A percentile compares a stretch with the other conserved stretches of the same genome.
Conservation (phyloP, 441 rosid species). For the Adansonia gregorii region DNA sequence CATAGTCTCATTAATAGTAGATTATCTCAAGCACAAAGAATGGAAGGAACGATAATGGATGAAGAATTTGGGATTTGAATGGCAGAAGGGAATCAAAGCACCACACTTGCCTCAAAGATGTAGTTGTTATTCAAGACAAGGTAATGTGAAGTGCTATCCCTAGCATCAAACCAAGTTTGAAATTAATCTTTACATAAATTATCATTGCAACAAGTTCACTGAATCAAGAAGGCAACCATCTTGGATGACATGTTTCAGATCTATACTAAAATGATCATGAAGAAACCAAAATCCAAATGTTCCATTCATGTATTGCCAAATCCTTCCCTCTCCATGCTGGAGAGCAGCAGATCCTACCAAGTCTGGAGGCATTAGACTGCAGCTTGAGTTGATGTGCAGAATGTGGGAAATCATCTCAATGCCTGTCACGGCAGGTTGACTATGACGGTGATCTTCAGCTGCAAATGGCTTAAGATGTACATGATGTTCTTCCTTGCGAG, state of each 20-base stretch:
- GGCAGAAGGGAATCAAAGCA: not conserved
- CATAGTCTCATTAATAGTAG: not conserved
- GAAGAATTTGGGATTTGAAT: not conserved
- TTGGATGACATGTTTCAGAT: conserved; percentile 63
- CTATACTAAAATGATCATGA: conserved; percentile 60
- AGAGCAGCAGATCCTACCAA: conserved; percentile 42
- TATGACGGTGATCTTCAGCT: conserved; percentile 27
- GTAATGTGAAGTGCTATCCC: not conserved
- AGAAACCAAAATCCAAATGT: conserved; percentile 87
- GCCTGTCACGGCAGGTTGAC: conserved; percentile 24
- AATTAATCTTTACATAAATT: conserved; percentile 20
- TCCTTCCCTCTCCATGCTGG: conserved; percentile 68
- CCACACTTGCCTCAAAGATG: not conserved
- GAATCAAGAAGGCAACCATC: conserved; percentile 66
- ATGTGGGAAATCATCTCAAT: conserved; percentile 54
- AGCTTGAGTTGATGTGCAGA: conserved; percentile 62
- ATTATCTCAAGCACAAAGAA: not conserved
- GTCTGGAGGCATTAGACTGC: conserved; percentile 52
- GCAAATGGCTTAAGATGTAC: conserved; percentile 49
- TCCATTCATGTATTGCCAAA: conserved; percentile 79
- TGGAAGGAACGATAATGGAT: not conserved
- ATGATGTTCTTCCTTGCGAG: conserved; percentile 59
- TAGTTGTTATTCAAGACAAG: not conserved
- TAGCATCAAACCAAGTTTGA: not conserved
- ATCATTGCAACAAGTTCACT: conserved; percentile 29